A percentile compares a stretch with the other conserved stretches of the same genome.
Conservation (phyloP, 192 early-diverging fungal species). For the Mortierella claussenii region DNA sequence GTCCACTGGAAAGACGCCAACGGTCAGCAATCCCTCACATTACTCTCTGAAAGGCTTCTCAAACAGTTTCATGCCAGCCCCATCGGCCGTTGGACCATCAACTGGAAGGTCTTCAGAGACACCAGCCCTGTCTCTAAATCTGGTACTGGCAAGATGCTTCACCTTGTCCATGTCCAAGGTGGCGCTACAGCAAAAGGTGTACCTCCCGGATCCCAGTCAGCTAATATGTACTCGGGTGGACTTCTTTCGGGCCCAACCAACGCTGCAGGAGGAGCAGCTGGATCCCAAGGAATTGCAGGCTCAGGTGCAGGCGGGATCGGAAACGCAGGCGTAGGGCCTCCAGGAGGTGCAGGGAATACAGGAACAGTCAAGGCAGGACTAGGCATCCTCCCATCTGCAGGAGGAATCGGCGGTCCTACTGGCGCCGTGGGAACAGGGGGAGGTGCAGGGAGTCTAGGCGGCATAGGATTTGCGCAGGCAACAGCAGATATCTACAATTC, state of each 20-base stretch:
- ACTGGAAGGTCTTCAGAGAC: constrained; percentile 51
- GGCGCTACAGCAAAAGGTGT: constrained; percentile 33
- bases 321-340: background rate
- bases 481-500: constrained; percentile 20
- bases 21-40: constrained; percentile 44
- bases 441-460: constrained; percentile 7
- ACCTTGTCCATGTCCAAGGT: constrained; percentile 48
- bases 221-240: constrained; percentile 13
- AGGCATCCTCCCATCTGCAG: constrained; percentile 19
- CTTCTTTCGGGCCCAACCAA: background rate
- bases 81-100: constrained; percentile 52
- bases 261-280: constrained; percentile 4
- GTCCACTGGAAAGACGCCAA: constrained; percentile 52
- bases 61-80: constrained; percentile 46
- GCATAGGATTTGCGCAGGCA: constrained; percentile 1
- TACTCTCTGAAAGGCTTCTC: constrained; percentile 46
- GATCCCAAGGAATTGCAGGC: background rate
- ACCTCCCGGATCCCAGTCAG: constrained; percentile 21
- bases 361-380: constrained; percentile 34
- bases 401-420: constrained; percentile 14
- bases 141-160: constrained; percentile 52
- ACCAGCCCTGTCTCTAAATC: constrained; percentile 47
- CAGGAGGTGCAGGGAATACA: background rate
- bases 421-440: constrained; percentile 1
- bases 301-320: background rate